Base-by-base conservation (phyloP, 768 basidiomycete genomes). In the Lactarius sanguifluus region DNA sequence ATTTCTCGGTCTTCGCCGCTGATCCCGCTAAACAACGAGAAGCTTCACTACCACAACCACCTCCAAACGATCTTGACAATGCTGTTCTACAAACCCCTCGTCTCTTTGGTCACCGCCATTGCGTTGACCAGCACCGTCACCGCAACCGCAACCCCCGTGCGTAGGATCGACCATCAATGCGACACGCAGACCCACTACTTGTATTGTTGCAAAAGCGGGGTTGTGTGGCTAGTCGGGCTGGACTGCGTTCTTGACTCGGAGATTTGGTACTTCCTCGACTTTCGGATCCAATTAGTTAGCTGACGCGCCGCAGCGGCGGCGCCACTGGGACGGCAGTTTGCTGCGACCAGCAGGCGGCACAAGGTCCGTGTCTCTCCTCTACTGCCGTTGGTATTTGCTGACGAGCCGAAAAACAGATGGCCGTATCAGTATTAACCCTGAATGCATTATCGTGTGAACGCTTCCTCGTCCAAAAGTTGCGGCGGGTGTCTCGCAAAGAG, bases 71-170 rank as follows among this genome's bases (percentile, higher is more conserved):
- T 56, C 52, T 41, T 20, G 5, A 41, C n/a, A 32, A 62, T 62
- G 62, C 41, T 57, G 2, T 38, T 57, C 34, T 7, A 25, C 56
- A 64, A 64, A 13, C 13, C 62, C 12, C 32, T 57, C 54, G 18
- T 62, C 16, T 56, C 40, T 30, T n/a, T 62, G 10, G 20, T 56
- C 54, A 25, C 34, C 3, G 62, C 57, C 13, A 38, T 64, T 16
- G 62, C 56, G 5, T 30, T 54, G 10, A 20, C 40, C 9, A 50
- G 62, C 18, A 50, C 9, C 34, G 62, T 38, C 62, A 13, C 23
- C 10, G 62, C 43, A 10, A 18, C 56, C n/a, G 9, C 13, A 20
- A 58, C 34, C 45, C 43, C 43, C 5, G 43, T n/a, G 28, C 54
- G 54, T 30, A 28, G 40, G 38, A 10, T 8, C 34, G 32, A 32